Evolutionary conservation across 1,284 basidiomycete genomes (phyloP).

Genomic region (Apiotrichum brassicae): DNA sequence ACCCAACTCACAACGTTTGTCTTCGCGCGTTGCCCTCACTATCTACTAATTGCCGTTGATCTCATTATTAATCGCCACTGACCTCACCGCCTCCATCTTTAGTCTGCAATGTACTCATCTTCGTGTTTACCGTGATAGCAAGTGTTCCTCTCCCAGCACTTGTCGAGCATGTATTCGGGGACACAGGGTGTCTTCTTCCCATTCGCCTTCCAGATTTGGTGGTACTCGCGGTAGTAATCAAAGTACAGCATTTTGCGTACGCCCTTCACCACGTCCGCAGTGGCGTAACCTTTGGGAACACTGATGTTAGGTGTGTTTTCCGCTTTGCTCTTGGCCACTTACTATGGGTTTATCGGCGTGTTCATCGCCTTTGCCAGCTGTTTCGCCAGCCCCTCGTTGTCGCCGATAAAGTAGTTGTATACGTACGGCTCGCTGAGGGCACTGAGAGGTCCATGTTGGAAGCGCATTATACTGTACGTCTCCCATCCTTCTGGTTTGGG

Average conservation of each 20-base stretch:
- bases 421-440: conserved; percentile 38
- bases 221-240: conserved; percentile 26
- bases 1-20: no score
- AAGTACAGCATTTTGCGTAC: conserved; percentile 19
- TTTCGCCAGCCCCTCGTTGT: conserved; percentile 22
- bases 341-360: conserved; percentile 30
- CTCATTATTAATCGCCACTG: neutral
- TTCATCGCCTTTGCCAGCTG: conserved; percentile 22
- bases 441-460: conserved; percentile 39
- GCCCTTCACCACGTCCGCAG: conserved; percentile 13
- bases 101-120: neutral
- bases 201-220: conserved; percentile 2
- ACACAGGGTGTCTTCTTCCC: conserved; percentile 19
- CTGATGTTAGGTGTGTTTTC: conserved; percentile 2
- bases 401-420: conserved; percentile 29
- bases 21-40: no score
- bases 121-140: neutral
- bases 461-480: neutral
- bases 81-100: neutral
- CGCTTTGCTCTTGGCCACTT: conserved; percentile 6
- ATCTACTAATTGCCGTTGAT: neutral
- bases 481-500: neutral
- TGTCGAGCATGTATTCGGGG: neutral
- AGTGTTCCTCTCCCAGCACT: neutral
- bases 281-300: conserved; percentile 29